These are phyloP conservation scores for Phallus indusiatus DNA, from an alignment of 768 basidiomycete species.

Conservation along the genomic window DNA sequence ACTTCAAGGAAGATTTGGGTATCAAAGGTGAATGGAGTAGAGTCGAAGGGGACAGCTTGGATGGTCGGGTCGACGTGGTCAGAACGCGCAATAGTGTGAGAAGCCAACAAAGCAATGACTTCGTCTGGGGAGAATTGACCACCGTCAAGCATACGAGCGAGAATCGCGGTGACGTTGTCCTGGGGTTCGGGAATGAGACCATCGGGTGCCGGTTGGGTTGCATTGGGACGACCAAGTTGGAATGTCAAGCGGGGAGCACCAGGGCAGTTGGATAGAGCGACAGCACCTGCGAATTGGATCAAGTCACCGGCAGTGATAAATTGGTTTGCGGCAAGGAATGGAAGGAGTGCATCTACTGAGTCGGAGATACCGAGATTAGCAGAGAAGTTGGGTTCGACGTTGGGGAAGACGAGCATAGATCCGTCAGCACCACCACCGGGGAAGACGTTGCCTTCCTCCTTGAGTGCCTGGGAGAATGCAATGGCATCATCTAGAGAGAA, in stretches of 20 bases:
- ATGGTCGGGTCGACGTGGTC: constrained; percentile 14
- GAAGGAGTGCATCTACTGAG: neutral
- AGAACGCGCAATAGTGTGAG: constrained; percentile 17
- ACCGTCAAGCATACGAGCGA: constrained; percentile 17
- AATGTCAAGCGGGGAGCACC: constrained; percentile 17
- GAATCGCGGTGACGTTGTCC: constrained; percentile 14
- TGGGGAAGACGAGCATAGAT: constrained; percentile 15
- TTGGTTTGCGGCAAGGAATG: neutral
- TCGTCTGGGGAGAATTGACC: constrained; percentile 6
- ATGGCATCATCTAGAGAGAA: too few species aligned
- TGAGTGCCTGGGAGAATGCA: too few species aligned
- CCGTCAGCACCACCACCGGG: constrained; percentile 19
- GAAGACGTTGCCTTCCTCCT: too few species aligned
- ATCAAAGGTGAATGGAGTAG: constrained; percentile 19
- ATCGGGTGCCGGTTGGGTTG: constrained; percentile 13
- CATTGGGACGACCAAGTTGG: constrained; percentile 11
- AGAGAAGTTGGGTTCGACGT: constrained; percentile 14
- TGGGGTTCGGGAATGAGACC: constrained; percentile 14
- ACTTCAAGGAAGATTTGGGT: constrained; percentile 18
- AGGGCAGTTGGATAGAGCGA: constrained; percentile 18
- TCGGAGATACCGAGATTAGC: constrained; percentile 4
- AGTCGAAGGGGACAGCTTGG: constrained; percentile 20
- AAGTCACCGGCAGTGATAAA: constrained; percentile 7
- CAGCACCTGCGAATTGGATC: constrained; percentile 9
- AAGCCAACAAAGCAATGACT: constrained; percentile 17